phyloP scores from a whole-genome alignment of 108 stramenopile species.

The Pseudonitzschia multistriata region DNA sequence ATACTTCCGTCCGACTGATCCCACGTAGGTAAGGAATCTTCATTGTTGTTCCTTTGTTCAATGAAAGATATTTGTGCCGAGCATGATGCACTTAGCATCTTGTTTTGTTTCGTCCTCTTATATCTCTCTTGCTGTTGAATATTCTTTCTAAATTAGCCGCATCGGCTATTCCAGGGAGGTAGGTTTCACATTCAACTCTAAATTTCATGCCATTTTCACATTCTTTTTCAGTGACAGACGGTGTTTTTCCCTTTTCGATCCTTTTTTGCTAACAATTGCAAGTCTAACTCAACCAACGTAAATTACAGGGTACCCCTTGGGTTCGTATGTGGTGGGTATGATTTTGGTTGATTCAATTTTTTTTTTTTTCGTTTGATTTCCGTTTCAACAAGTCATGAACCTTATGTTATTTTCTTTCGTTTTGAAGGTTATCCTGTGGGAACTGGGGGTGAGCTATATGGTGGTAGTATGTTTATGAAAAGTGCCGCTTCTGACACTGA shows the following conservation, averaged over 20 bases:
- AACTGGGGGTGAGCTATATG: slow-evolving; percentile 75
- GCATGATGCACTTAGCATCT: background rate
- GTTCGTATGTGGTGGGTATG: slow-evolving; percentile 64
- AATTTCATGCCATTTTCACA: slow-evolving; percentile 7
- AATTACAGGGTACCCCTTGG: slow-evolving; percentile 81
- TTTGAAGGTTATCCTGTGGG: slow-evolving; percentile 61
- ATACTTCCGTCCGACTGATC: slow-evolving; percentile 84
- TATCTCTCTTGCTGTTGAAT: slow-evolving; percentile 29
- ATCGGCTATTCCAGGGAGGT: slow-evolving; percentile 83
- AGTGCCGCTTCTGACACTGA: slow-evolving; percentile 78
- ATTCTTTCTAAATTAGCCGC: slow-evolving; percentile 79
- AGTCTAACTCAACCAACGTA: slow-evolving; percentile 1
- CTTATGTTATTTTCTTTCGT: background rate
- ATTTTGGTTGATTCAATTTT: background rate
- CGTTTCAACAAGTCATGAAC: background rate
- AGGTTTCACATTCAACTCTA: slow-evolving; percentile 18
- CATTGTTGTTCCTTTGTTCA: background rate
- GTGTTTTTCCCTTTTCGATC: background rate
- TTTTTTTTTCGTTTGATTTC: background rate
- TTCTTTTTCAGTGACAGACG: background rate
- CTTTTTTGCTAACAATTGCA: background rate
- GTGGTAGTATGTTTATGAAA: slow-evolving; percentile 79
- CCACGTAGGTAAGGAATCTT: slow-evolving; percentile 34
- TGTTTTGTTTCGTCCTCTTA: background rate
- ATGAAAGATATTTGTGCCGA: background rate